Conservation (phyloP, 2,329 filamentous ascomycete genomes). For the Beauveria sp. region DNA sequence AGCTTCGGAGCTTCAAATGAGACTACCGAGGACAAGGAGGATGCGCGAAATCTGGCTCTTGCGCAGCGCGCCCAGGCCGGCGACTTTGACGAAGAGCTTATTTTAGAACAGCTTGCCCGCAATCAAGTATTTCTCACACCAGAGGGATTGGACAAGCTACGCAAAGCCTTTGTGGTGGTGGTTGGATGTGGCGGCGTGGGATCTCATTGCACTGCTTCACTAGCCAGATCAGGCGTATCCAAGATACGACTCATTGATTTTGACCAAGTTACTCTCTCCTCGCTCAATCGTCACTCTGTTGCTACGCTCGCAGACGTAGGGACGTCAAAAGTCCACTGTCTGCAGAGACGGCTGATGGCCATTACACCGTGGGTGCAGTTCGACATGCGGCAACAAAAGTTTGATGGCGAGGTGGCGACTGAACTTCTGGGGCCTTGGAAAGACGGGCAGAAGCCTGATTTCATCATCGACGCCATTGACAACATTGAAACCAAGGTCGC, state of each 20-base stretch:
- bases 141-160: conserved; percentile 70
- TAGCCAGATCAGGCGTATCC: conserved; percentile 84
- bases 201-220: conserved; percentile 79
- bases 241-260: conserved; percentile 88
- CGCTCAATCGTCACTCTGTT: conserved; percentile 90
- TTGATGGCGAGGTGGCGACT: conserved; percentile 59
- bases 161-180: conserved; percentile 75
- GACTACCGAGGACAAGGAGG: conserved; percentile 47
- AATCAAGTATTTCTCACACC: conserved; percentile 87
- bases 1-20: conserved; percentile 49
- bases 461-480: conserved; percentile 94
- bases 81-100: conserved; percentile 69
- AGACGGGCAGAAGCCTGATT: conserved; percentile 62
- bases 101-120: conserved; percentile 87
- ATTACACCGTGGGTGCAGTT: conserved; percentile 89
- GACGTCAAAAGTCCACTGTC: conserved; percentile 80
- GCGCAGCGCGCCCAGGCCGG: conserved; percentile 54
- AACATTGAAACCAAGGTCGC: conserved; percentile 97
- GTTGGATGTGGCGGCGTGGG: conserved; percentile 94
- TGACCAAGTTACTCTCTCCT: conserved; percentile 92
- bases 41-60: conserved; percentile 50
- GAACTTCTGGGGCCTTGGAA: conserved; percentile 61
- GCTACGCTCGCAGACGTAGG: conserved; percentile 92
- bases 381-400: conserved; percentile 79
- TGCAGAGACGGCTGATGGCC: conserved; percentile 72